These are phyloP conservation scores for Geoglossum glabrum DNA, from an alignment of 495 filamentous ascomycete species.

Conservation along the genomic window DNA sequence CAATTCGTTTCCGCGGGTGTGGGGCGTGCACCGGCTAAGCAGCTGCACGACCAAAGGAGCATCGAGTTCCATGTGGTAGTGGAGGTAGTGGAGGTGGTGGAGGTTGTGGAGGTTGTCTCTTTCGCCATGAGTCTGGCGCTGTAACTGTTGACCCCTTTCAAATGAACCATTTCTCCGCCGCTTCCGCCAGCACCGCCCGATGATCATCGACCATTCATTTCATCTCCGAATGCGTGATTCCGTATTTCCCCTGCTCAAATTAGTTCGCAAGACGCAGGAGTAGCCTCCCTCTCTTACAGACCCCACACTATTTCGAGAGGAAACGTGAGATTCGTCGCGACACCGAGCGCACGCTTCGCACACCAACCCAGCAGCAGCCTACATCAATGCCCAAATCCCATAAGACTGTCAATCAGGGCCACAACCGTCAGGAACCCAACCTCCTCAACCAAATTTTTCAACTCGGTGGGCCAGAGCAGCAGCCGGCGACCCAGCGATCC, in stretches of 20 bases:
- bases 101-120: not conserved
- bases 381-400: not conserved
- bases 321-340: not conserved
- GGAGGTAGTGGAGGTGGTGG: not conserved
- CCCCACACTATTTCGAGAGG: not conserved
- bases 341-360: not conserved
- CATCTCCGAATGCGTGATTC: not conserved
- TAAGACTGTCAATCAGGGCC: not conserved
- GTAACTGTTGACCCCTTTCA: not conserved
- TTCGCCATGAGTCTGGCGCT: not conserved
- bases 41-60: not conserved
- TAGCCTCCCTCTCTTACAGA: not conserved
- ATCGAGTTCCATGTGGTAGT: not conserved
- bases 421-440: not conserved
- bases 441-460: not conserved
- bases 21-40: not conserved
- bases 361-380: too few species aligned
- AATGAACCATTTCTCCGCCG: not conserved
- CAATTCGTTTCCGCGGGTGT: not conserved
- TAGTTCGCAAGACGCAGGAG: not conserved
- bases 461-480: not conserved
- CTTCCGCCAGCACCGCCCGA: conserved; percentile 1
- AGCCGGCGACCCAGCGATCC: not conserved
- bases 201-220: not conserved
- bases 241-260: not conserved